These are phyloP conservation scores for Rubia tinctorum DNA, from an alignment of 305 asterid species.

Conservation along the genomic window DNA sequence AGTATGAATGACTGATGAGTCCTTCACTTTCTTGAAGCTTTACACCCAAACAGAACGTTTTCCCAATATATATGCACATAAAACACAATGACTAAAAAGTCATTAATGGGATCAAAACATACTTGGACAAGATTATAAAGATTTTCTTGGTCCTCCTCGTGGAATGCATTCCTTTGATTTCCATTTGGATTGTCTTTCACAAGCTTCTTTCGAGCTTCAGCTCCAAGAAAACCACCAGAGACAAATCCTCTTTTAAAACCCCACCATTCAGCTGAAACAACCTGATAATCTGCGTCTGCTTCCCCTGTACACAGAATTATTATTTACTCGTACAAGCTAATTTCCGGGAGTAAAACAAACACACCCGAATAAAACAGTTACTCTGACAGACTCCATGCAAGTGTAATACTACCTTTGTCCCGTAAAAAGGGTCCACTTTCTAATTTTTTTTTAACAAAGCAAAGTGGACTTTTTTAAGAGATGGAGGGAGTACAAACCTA, in stretches of 20 bases:
- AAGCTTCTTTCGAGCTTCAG: conserved; percentile 59
- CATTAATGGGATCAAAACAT: conserved; percentile 9
- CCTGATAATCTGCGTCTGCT: conserved; percentile 29
- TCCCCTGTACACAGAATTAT: conserved; percentile 25
- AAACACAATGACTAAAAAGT: background rate
- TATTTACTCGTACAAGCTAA: background rate
- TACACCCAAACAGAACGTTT: background rate
- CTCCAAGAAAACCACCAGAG: conserved; percentile 87
- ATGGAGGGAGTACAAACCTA: background rate
- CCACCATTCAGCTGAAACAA: conserved; percentile 82
- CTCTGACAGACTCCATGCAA: background rate
- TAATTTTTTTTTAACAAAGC: background rate
- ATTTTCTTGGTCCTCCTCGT: conserved; percentile 94
- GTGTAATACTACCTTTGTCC: background rate
- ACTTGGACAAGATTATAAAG: conserved; percentile 92
- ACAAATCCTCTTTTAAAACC: conserved; percentile 78
- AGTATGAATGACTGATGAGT: background rate
- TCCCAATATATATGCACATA: background rate
- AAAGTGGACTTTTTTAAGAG: background rate
- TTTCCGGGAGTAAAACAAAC: background rate
- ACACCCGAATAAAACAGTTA: background rate
- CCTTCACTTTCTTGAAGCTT: background rate
- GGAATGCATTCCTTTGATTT: conserved; percentile 52
- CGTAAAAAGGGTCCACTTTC: background rate
- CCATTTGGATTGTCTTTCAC: conserved; percentile 24